phyloP scores from a whole-genome alignment of 1,284 basidiomycete genomes.

The Naganishia albida region DNA sequence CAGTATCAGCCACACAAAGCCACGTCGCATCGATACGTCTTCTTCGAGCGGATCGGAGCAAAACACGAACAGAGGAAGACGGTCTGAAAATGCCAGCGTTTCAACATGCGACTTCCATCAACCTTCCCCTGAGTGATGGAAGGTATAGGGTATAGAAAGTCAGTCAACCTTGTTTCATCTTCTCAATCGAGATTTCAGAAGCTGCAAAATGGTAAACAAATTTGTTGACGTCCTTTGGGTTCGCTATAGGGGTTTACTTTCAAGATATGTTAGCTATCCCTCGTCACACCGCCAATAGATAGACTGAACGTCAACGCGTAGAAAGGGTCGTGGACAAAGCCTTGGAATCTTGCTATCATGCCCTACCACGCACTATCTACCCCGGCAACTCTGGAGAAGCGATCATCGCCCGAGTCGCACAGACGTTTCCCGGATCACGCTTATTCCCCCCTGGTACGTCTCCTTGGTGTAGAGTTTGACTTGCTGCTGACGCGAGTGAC shows the following conservation, averaged over 20 bases:
- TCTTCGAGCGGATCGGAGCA: no score
- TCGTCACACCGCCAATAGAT: no score
- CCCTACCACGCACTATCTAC: conserved; percentile 7
- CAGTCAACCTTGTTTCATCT: conserved; percentile 11
- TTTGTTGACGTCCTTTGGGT: not conserved
- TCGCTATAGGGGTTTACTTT: no score
- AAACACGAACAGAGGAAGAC: not conserved
- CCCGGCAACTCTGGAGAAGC: conserved; percentile 7
- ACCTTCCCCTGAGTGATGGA: not conserved
- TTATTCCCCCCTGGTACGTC: conserved; percentile 19
- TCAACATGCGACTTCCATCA: not conserved
- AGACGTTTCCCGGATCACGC: conserved; percentile 16
- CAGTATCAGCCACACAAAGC: no score
- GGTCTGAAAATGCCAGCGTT: not conserved
- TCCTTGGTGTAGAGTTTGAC: no score
- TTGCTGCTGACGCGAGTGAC: not conserved
- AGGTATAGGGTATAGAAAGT: not conserved
- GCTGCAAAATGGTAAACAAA: conserved; percentile 24
- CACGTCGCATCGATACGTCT: no score
- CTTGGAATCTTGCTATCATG: conserved; percentile 1
- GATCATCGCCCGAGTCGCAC: not conserved
- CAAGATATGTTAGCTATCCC: no score
- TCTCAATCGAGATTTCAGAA: not conserved
- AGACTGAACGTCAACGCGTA: no score
- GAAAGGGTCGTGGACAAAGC: not conserved